Conservation (phyloP, 2,329 filamentous ascomycete genomes). For the Neonectria hederae region DNA sequence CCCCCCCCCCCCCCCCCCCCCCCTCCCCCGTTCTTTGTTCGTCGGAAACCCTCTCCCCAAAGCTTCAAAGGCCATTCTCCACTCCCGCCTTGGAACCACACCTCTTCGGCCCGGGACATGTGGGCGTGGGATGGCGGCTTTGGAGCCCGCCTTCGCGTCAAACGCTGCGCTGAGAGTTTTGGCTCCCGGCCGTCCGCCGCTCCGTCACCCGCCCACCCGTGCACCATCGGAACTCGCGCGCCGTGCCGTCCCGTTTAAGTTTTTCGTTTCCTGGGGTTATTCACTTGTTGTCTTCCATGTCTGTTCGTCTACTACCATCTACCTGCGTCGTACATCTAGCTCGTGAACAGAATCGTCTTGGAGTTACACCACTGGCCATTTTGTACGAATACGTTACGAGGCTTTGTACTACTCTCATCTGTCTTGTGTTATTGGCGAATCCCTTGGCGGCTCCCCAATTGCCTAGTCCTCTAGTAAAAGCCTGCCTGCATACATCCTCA, state of each 20-base stretch:
- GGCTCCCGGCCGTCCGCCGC: constrained; percentile 7
- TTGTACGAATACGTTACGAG: not conserved
- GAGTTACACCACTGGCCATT: not conserved
- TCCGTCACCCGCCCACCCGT: constrained; percentile 8
- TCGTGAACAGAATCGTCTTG: not conserved
- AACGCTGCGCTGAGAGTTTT: not conserved
- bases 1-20: too few species aligned
- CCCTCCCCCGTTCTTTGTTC: not conserved
- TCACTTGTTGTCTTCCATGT: not conserved
- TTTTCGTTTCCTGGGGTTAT: not conserved
- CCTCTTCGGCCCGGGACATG: not conserved
- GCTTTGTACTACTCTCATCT: not conserved
- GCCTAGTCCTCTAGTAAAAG: not conserved
- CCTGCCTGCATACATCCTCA: not conserved
- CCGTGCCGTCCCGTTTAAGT: not conserved
- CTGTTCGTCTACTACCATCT: not conserved
- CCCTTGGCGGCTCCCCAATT: not conserved
- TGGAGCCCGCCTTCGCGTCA: not conserved
- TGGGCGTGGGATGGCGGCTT: constrained; percentile 2
- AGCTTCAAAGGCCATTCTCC: not conserved
- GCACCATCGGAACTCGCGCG: not conserved
- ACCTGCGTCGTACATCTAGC: not conserved
- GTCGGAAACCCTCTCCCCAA: not conserved
- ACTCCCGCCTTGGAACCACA: not conserved
- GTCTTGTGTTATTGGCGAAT: constrained; percentile 14